Conservation (phyloP, 768 basidiomycete species). For the Gymnopilus dilepis region DNA sequence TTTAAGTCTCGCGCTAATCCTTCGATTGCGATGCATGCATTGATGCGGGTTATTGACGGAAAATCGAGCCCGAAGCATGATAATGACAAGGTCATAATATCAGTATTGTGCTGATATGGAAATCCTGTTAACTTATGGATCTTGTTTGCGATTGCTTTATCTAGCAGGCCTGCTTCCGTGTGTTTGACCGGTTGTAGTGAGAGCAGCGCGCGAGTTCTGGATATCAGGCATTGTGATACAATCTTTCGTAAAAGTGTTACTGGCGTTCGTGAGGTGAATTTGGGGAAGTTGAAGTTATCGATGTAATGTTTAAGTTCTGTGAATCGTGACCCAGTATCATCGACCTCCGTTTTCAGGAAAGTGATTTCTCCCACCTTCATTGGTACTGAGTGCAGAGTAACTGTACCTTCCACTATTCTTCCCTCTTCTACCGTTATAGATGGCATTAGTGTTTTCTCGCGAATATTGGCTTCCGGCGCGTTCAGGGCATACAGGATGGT, state of each 20-base stretch:
- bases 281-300: conserved; percentile 28
- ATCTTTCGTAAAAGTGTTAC: conserved; percentile 30
- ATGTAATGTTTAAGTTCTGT: conserved; percentile 8
- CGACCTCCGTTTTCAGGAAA: conserved; percentile 28
- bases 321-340: conserved; percentile 28
- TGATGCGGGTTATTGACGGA: conserved; percentile 18
- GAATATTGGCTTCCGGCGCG: conserved; percentile 24
- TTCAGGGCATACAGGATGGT: conserved; percentile 23
- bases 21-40: conserved; percentile 15
- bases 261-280: conserved; percentile 13
- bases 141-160: conserved; percentile 9
- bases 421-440: too few species aligned
- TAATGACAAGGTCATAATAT: conserved; percentile 13
- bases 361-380: conserved; percentile 24
- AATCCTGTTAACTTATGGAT: conserved; percentile 29
- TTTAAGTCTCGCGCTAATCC: conserved; percentile 24
- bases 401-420: conserved; percentile 21
- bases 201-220: conserved; percentile 22
- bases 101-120: conserved; percentile 24
- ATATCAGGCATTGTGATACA: conserved; percentile 26
- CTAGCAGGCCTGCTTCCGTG: conserved; percentile 25
- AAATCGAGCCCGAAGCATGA: conserved; percentile 16
- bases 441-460: too few species aligned
- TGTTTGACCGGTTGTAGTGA: conserved; percentile 31
- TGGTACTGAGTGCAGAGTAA: conserved; percentile 14